Base-by-base conservation (phyloP, 345 rosid species). In the Pistacia atlantica region DNA sequence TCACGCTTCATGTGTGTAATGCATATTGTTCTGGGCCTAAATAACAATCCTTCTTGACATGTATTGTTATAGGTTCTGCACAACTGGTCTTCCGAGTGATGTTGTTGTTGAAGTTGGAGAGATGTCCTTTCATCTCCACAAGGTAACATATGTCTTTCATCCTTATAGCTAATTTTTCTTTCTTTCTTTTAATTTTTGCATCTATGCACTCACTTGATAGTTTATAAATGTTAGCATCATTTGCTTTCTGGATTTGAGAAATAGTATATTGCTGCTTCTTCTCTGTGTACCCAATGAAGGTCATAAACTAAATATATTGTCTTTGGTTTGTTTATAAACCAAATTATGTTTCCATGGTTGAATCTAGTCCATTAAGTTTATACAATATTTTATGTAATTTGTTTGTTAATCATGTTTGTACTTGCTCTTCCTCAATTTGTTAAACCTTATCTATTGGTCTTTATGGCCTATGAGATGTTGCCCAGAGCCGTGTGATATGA, bases 41-140 rank as follows among this genome's bases (percentile, higher is more conserved):
- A 33, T 61, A 14, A 10, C 72, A 58, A 37, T 37, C 54, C 62
- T 52, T 61, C 56, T 60, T 75, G 57, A 66, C 69, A 46, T 78
- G 28, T 64, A 38, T 51, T 14, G 38, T 56, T 51, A 35, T 75
- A 96, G 99, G 99, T 93, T 96, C 90, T 96, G 99, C 82, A 92
- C 98, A 37, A 86, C 93, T 42, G 99, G 97, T 77, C 99, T 96
- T 79, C 98, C 97, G 5, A 93, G 97, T 79, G 99, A 96, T 78
- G 83, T 93, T 66, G 84, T 83, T 55, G 93, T 96, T 78, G 94
- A 96, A 87, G 99, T 92, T 79, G 98, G 89, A 48, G 97, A 91
- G 59, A 92, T 93, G 95, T 90, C 97, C 72, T 96, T 93, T 75
- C 99, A 93, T 86, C 97, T 96, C 72, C 99, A 96, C 91, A 96